phyloP scores from a whole-genome alignment of 2,329 filamentous ascomycete genomes.

The Ceratocystis harringtonii region DNA sequence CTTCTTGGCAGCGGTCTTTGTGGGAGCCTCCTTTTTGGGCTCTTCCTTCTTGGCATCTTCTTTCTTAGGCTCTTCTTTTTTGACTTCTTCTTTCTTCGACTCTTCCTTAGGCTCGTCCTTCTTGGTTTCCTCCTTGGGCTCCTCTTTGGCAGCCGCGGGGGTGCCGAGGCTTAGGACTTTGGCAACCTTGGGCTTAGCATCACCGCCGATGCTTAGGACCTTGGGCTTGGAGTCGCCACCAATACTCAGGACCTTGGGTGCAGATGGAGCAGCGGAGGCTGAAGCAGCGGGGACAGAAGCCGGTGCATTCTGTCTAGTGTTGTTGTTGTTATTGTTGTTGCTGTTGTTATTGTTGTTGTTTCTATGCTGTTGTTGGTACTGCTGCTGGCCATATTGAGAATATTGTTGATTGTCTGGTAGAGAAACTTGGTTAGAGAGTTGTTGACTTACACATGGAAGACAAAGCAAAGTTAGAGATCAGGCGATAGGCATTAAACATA shows the following conservation, averaged over 20 bases:
- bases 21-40: constrained; percentile 45
- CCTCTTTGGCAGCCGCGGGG: constrained; percentile 23
- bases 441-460: neutral
- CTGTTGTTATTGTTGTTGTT: constrained; percentile 31
- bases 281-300: constrained; percentile 38
- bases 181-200: constrained; percentile 35
- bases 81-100: constrained; percentile 30
- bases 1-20: constrained; percentile 78
- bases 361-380: constrained; percentile 32
- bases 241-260: constrained; percentile 50
- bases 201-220: constrained; percentile 59
- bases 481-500: constrained; percentile 7
- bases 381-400: constrained; percentile 35
- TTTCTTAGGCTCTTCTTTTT: constrained; percentile 37
- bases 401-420: constrained; percentile 19
- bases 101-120: constrained; percentile 21
- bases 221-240: constrained; percentile 47
- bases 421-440: neutral
- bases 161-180: constrained; percentile 31
- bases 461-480: constrained; percentile 3
- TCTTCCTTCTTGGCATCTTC: constrained; percentile 32
- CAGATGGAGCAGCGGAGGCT: constrained; percentile 32
- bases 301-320: constrained; percentile 27
- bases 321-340: constrained; percentile 25
- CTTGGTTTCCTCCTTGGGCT: constrained; percentile 13